Evolutionary conservation across 2,329 filamentous ascomycete species (phyloP), one percentile per base, ranked within the genome.

Genomic region (Pseudocercospora ulei): DNA sequence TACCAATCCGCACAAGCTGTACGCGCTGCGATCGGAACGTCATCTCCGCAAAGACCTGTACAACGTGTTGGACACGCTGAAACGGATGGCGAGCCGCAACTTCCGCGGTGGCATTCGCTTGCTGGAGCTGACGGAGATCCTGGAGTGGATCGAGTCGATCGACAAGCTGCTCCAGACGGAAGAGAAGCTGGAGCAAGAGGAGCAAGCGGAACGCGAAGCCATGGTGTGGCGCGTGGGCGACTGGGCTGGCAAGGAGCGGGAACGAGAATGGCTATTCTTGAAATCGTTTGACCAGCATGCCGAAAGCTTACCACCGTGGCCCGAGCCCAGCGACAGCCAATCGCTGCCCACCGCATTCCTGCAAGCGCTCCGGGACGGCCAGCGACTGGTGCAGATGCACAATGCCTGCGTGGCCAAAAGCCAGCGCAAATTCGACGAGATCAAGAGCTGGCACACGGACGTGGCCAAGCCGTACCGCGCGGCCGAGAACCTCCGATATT

Each of bases 401-500:
- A 98, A 98, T 59, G 78, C 80, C 8, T 77, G 84, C 0, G 82
- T 98, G 19, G 76, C 77, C 56, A 83, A 83, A 58, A 95, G 87
- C 13, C 78, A 80, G 56, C 74, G 84, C 18, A 82, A 82, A 5
- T 96, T 96, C 58, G 86, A 87, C 36, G 76, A 83, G 47, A 95
- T 98, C 57, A 85, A 84, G 41, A 73, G 74, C 6, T 95, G 81
- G 61, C 90, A 96, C 60, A 79, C 78, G n/a, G 86, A 98, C 61
- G 88, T 90, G 6, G 79, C 77, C 44, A 96, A 96, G 64, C 90
- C 90, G 0, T 98, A 98, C 61, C 80, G 90, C 33, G 80, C 80
- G 47, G 85, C 87, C 2, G 90, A 98, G 53, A 98, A 98, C 60
- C 70, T 98, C 46, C 76, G 86, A 25, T 98, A 82, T 68, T 98